A percentile compares a stretch with the other conserved stretches of the same genome.
phyloP scores from a whole-genome alignment of 352 stramenopile species.

The Globisporangium cystogenes region DNA sequence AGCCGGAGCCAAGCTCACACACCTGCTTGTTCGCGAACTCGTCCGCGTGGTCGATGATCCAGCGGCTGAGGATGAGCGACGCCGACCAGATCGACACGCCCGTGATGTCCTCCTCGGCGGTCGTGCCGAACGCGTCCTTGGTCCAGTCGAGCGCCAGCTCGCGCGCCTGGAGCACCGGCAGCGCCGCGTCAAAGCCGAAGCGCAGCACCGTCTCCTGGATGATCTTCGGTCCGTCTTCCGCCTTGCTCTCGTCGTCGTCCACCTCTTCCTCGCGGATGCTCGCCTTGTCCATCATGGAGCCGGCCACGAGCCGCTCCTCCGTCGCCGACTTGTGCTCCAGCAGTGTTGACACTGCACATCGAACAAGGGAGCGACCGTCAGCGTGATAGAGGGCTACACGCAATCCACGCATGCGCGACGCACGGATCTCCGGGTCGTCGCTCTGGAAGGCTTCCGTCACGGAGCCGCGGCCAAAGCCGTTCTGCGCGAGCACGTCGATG shows the following conservation, averaged over 20 bases:
- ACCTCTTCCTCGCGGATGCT: conserved; percentile 62
- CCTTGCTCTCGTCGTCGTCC: conserved; percentile 28
- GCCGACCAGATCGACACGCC: conserved; percentile 88
- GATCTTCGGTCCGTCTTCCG: conserved; percentile 36
- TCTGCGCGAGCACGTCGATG: conserved; percentile 80
- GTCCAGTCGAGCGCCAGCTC: conserved; percentile 83
- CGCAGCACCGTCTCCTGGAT: conserved; percentile 81
- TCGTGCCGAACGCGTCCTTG: conserved; percentile 75
- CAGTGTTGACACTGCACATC: conserved; percentile 50
- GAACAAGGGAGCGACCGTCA: background rate
- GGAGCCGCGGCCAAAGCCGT: conserved; percentile 73
- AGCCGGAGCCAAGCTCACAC: conserved; percentile 79
- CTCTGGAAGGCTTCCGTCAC: conserved; percentile 82
- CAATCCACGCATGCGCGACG: no score
- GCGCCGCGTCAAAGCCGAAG: conserved; percentile 56
- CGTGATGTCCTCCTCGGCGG: conserved; percentile 81
- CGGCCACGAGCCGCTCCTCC: conserved; percentile 68
- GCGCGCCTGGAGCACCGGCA: conserved; percentile 61
- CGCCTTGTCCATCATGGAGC: conserved; percentile 66
- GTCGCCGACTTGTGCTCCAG: conserved; percentile 76
- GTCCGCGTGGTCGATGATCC: conserved; percentile 62
- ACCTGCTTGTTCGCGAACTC: conserved; percentile 71
- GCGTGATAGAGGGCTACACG: no score
- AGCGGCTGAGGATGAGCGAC: conserved; percentile 78
- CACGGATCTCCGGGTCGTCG: conserved; percentile 83